Percentiles rank a stretch among this genome's conserved stretches.
Conservation (phyloP, 805 yeast species). For the Zygoascus flipseniorum region DNA sequence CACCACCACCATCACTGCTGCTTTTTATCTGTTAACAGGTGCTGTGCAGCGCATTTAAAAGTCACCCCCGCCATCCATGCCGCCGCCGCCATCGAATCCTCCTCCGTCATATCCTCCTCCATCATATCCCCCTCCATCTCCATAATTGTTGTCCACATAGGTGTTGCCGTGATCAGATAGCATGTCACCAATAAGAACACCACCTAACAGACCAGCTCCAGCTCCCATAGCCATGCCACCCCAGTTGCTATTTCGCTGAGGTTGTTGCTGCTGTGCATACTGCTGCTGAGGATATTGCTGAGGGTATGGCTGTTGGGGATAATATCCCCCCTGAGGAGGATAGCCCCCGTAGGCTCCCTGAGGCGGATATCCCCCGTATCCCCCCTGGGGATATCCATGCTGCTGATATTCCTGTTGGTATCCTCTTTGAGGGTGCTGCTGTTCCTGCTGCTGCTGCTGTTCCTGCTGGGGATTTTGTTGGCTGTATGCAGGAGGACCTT, state of each 20-base stretch:
- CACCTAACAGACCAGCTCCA: constrained; percentile 58
- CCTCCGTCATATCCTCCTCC: constrained; percentile 30
- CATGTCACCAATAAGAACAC: constrained; percentile 42
- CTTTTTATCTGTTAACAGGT: no score
- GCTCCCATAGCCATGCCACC: constrained; percentile 41
- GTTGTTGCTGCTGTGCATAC: constrained; percentile 22
- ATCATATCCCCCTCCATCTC: constrained; percentile 27
- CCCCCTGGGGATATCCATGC: constrained; percentile 2
- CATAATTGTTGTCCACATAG: constrained; percentile 33
- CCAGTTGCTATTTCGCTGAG: constrained; percentile 28
- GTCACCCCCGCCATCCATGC: constrained; percentile 9
- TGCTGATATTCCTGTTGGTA: constrained; percentile 11
- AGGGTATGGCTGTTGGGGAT: constrained; percentile 11
- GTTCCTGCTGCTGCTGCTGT: background rate
- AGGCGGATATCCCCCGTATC: constrained; percentile 2
- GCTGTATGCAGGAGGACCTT: background rate
- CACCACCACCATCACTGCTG: no score
- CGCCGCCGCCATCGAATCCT: constrained; percentile 18
- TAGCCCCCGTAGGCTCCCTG: constrained; percentile 5
- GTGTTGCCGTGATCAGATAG: constrained; percentile 22
- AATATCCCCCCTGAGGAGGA: constrained; percentile 21
- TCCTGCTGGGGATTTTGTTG: background rate
- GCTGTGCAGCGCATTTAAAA: background rate
- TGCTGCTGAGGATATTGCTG: constrained; percentile 8
- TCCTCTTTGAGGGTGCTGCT: constrained; percentile 2